Base-by-base conservation (phyloP, 176 grass and related monocot species). In the Tillandsia fasciculata region DNA sequence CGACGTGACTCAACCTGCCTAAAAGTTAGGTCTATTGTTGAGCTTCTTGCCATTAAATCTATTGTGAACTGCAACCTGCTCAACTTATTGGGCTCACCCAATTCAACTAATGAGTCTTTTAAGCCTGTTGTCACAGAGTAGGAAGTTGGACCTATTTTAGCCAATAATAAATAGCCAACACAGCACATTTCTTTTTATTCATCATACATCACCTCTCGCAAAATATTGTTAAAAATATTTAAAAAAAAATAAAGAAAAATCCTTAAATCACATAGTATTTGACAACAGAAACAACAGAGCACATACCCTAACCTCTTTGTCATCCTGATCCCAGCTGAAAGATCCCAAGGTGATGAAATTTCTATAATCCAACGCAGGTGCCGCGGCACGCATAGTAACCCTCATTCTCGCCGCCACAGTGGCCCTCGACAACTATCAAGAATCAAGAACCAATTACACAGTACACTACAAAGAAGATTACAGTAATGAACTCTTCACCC, bases 301-400 rank as follows among this genome's bases (percentile, higher is more conserved):
- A 58, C 68, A 14, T 81, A 90, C 93, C 76, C 63, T 96, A 53
- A 96, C 81, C 64, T 96, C 92, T 10, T 96, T 89, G 51, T 11
- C 69, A 51, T 96, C 93, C 75, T 92, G 89, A 64, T 92, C 92
- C 92, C 93, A 96, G 76, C 89, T 92, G 67, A 96, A 96, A 2
- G 93, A 85, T 3, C 81, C 89, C 57, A 96, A 12, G 3, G 86
- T 83, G 68, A 84, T 82, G 33, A 42, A 42, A 42, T 7, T 42
- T 7, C 33, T 42, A 69, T 92, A 96, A 52, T 52, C 87, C 68
- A 73, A 64, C 58, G 1, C 79, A 50, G 78, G 22, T 50, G 56
- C 59, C 0, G 50, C 63, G 8, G 64, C 68, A 14, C 70, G 47
- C 18, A 23, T 12, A 8, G 52, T 80, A 49, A 33, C 56, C 50